Evolutionary conservation across 2,329 filamentous ascomycete species (phyloP).

Genomic region (Aspergillus uvarum): DNA sequence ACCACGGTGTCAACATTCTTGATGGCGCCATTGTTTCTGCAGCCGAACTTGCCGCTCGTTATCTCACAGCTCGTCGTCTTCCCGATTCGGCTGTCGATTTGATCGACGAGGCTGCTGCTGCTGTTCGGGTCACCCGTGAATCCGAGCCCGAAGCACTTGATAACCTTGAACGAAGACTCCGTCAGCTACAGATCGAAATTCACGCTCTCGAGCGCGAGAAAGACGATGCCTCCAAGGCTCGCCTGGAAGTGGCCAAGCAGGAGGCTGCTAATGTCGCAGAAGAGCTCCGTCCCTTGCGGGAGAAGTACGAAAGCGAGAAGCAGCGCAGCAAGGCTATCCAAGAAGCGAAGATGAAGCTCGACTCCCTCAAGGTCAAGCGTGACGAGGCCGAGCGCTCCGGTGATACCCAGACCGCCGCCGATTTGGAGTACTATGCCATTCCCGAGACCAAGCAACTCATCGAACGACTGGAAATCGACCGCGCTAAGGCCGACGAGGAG

Average conservation of each 20-base stretch:
- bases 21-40: slow-evolving; percentile 90
- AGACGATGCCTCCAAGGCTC: slow-evolving; percentile 84
- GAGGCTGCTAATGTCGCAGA: slow-evolving; percentile 94
- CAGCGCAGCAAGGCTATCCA: slow-evolving; percentile 88
- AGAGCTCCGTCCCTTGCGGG: slow-evolving; percentile 83
- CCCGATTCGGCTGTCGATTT: slow-evolving; percentile 96
- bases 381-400: slow-evolving; percentile 88
- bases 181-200: slow-evolving; percentile 95
- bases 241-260: slow-evolving; percentile 77
- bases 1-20: slow-evolving; percentile 95
- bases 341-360: slow-evolving; percentile 91
- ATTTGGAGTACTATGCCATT: slow-evolving; percentile 96
- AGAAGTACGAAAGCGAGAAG: slow-evolving; percentile 95
- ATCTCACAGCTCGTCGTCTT: slow-evolving; percentile 84
- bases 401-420: slow-evolving; percentile 83
- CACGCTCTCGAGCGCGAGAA: slow-evolving; percentile 92
- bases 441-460: slow-evolving; percentile 85
- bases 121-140: slow-evolving; percentile 92
- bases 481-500: slow-evolving; percentile 73
- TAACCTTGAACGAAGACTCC: slow-evolving; percentile 83
- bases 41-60: slow-evolving; percentile 87
- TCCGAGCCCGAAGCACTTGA: slow-evolving; percentile 96
- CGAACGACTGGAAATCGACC: slow-evolving; percentile 75
- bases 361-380: slow-evolving; percentile 84
- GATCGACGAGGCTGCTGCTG: slow-evolving; percentile 92